Evolutionary conservation across 805 yeast genomes (phyloP), one percentile per base, ranked within the genome.

Genomic region (Torulaspora gathmanii): DNA sequence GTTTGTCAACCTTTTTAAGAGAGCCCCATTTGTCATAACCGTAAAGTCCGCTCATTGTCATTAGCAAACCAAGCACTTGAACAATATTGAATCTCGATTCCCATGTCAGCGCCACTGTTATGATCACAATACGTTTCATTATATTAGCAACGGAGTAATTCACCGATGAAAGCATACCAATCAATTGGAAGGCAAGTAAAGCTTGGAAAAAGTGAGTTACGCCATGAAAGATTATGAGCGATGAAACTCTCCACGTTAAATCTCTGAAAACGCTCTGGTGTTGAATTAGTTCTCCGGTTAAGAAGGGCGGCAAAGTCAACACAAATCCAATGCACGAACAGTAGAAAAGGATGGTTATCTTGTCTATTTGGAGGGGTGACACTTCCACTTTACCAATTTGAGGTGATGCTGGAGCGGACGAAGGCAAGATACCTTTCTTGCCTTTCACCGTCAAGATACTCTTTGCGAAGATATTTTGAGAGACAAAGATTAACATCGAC

Each of bases 391-490:
- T 65, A 46, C 40, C 57, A 45, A 33, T 53, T 56, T 38, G 40
- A 2, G 45, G 38, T 11, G 41, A 40, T 7, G 50, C 40, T 27
- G 36, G 29, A 28, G 51, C 45, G 9, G 57, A 44, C 4, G 58
- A 56, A 1, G 63, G 63, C 34, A 61, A 37, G 11, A 61, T 47
- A 5, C 56, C 57, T 27, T 42, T 46, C 10, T 47, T 52, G n/a
- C 61, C 61, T 42, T 71, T 74, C 44, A 72, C 67, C 1, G 90
- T 83, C 41, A 85, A 65, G 42, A 82, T 75, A 52, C 74, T 78
- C 58, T 85, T 85, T n/a, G 91, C 89, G 67, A 83, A 84, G 44
- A 85, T 82, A 59, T 84, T 85, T 59, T 85, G 95, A 7, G 82
- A 70, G 10, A 85, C 95, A 64, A 85, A 85, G 27, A 85, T 83